A percentile compares a stretch with the other conserved stretches of the same genome.
These are phyloP conservation scores for Nannochloris sp. DNA, from an alignment of 139 green algal genomes.

Conservation along the genomic window DNA sequence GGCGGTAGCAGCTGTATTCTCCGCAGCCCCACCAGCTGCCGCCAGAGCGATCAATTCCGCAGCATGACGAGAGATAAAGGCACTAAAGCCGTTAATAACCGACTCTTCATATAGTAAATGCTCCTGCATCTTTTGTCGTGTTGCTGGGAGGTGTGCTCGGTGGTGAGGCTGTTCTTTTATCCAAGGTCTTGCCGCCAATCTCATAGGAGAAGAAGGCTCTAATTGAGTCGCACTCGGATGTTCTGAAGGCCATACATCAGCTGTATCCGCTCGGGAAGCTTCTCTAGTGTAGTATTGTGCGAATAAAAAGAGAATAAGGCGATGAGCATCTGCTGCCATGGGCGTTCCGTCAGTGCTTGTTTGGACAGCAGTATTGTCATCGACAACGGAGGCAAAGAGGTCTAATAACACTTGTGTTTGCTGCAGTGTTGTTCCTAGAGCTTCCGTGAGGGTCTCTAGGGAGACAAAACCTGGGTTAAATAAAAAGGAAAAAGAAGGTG, in stretches of 20 bases:
- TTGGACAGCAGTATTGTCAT: background rate
- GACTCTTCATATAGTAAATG: conserved; percentile 35
- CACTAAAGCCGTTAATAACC: conserved; percentile 27
- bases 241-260: conserved; percentile 63
- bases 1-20: background rate
- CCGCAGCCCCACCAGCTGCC: background rate
- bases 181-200: conserved; percentile 8
- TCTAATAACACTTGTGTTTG: conserved; percentile 22
- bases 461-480: conserved; percentile 12
- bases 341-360: background rate
- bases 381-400: conserved; percentile 11
- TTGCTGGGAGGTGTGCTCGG: conserved; percentile 21
- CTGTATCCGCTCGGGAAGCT: conserved; percentile 44
- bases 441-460: background rate
- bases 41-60: conserved; percentile 27
- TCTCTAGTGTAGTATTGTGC: conserved; percentile 60
- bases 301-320: conserved; percentile 63
- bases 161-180: background rate
- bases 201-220: conserved; percentile 18
- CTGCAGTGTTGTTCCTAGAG: conserved; percentile 3
- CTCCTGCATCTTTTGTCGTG: conserved; percentile 32
- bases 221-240: background rate
- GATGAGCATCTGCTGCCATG: conserved; percentile 37
- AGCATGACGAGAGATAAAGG: conserved; percentile 24
- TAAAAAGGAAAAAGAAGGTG: background rate